Conservation (phyloP, 306 rosid genomes). For the Fragaria iinumae region DNA sequence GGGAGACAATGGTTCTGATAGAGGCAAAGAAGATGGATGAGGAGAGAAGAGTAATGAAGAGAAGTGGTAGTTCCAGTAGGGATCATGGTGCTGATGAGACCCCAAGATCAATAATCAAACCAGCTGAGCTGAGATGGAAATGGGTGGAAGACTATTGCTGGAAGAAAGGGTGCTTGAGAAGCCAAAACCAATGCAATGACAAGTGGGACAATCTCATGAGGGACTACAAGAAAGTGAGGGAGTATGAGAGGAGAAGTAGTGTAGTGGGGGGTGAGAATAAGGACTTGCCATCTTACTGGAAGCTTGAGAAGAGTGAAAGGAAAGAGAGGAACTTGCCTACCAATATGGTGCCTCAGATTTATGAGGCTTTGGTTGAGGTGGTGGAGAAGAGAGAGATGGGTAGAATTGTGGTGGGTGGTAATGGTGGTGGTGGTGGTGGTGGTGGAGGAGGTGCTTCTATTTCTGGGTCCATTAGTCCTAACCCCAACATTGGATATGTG, state of each 20-base stretch:
- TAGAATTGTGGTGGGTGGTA: not conserved
- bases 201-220: constrained; percentile 57
- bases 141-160: constrained; percentile 54
- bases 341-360: constrained; percentile 41
- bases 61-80: constrained; percentile 9
- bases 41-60: constrained; percentile 44
- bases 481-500: constrained; percentile 12
- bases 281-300: constrained; percentile 35
- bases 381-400: constrained; percentile 37
- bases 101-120: constrained; percentile 14
- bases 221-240: constrained; percentile 54
- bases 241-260: constrained; percentile 30
- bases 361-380: constrained; percentile 38
- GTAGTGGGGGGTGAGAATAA: not conserved
- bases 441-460: constrained; percentile 4
- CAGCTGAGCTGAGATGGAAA: constrained; percentile 51
- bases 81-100: not conserved
- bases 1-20: constrained; percentile 48
- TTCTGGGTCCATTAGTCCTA: constrained; percentile 16
- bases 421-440: not conserved
- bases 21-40: constrained; percentile 53
- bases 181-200: constrained; percentile 58
- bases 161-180: constrained; percentile 40
- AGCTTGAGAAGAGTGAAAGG: constrained; percentile 43
- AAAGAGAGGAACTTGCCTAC: constrained; percentile 46